Percentiles rank a stretch among this genome's conserved stretches.
phyloP scores from a whole-genome alignment of 2,329 filamentous ascomycete genomes.

The Diaporthe ampelina region DNA sequence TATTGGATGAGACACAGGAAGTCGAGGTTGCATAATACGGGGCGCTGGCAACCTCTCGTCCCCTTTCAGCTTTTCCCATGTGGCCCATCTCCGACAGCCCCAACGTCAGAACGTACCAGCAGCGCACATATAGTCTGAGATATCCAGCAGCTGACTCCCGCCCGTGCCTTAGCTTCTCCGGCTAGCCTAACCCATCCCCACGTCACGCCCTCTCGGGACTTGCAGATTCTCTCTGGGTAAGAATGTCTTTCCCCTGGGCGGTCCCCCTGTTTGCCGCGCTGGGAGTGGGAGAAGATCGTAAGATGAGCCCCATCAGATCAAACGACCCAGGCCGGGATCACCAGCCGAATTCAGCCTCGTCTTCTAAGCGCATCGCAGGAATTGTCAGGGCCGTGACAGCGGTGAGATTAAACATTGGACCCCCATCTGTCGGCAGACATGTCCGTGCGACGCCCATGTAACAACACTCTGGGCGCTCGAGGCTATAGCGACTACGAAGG shows the following conservation, averaged over 20 bases:
- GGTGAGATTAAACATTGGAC: constrained; percentile 5
- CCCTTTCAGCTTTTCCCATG: constrained; percentile 9
- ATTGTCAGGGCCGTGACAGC: constrained; percentile 4
- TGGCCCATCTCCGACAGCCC: constrained; percentile 26
- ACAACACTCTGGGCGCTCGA: not conserved
- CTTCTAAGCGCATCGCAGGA: not conserved
- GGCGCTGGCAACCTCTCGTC: not conserved
- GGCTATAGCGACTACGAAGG: no score
- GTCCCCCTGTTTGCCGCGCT: not conserved
- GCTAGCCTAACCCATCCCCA: constrained; percentile 6
- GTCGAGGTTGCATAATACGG: constrained; percentile 2
- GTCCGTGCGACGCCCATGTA: constrained; percentile 13
- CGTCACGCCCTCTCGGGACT: constrained; percentile 29
- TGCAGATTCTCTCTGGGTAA: not conserved
- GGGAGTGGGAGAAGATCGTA: not conserved
- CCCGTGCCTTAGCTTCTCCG: constrained; percentile 14
- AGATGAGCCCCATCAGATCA: constrained; percentile 12
- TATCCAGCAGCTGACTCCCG: constrained; percentile 23
- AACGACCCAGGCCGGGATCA: constrained; percentile 2
- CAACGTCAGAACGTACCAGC: constrained; percentile 12
- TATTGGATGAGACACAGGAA: constrained; percentile 18
- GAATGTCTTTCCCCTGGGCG: not conserved
- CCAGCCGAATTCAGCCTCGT: not conserved
- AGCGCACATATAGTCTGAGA: constrained; percentile 1
- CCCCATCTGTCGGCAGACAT: not conserved